phyloP scores from a whole-genome alignment of 495 filamentous ascomycete species.

The Hypomontagnella submonticulosa region DNA sequence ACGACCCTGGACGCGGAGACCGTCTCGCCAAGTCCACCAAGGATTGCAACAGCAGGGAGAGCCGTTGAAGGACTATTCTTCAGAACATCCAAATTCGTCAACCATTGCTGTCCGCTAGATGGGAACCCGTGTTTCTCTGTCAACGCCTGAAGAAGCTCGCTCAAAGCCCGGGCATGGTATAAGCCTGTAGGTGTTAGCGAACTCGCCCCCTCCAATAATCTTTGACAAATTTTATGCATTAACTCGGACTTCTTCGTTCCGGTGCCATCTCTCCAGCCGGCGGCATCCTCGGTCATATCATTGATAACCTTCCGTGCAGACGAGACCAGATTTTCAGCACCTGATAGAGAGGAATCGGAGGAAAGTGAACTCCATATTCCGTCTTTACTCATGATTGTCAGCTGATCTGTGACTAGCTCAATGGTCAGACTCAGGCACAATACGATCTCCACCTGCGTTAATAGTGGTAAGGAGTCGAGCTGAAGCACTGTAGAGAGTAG shows the following conservation, averaged over 20 bases:
- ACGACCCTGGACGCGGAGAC: conserved; percentile 56
- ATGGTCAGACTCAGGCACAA: conserved; percentile 54
- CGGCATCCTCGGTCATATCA: conserved; percentile 53
- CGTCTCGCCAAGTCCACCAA: conserved; percentile 64
- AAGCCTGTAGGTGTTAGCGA: conserved; percentile 52
- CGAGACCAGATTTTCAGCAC: conserved; percentile 69
- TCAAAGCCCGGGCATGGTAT: conserved; percentile 62
- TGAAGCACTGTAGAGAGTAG: conserved; percentile 58
- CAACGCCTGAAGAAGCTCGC: conserved; percentile 53
- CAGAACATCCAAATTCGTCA: conserved; percentile 51
- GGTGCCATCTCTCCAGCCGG: conserved; percentile 47
- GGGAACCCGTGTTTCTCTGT: conserved; percentile 52
- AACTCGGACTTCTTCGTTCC: conserved; percentile 43
- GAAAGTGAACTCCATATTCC: conserved; percentile 51
- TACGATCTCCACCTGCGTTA: conserved; percentile 53
- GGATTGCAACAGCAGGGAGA: conserved; percentile 61
- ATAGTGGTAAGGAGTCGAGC: conserved; percentile 44
- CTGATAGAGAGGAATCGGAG: conserved; percentile 63
- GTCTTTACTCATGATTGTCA: conserved; percentile 48
- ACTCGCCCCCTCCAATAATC: conserved; percentile 49
- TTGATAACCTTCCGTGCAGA: conserved; percentile 65
- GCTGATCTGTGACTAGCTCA: conserved; percentile 57
- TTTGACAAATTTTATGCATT: conserved; percentile 50
- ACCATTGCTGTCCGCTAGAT: conserved; percentile 55
- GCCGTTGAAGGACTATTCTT: conserved; percentile 55